Evolutionary conservation across 2,329 filamentous ascomycete genomes (phyloP).

Genomic region (Atkinsonella hypoxylon): DNA sequence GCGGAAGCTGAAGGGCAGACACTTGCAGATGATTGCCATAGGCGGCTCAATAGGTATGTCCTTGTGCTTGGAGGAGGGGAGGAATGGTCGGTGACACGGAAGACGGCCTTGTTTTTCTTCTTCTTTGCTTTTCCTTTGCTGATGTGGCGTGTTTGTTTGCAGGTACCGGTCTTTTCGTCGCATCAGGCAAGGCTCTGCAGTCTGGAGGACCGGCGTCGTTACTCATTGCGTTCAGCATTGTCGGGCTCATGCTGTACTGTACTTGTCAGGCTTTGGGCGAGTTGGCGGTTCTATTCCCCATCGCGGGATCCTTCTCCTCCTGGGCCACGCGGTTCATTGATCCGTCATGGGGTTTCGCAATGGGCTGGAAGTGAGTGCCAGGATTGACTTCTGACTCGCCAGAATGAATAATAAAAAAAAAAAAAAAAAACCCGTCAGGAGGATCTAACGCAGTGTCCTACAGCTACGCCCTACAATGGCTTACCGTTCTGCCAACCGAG

Average conservation of each 20-base stretch:
- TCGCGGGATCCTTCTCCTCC: constrained; percentile 82
- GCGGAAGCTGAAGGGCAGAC: constrained; percentile 67
- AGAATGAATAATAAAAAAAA: no score
- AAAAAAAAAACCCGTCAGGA: no score
- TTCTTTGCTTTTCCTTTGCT: not conserved
- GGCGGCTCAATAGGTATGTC: constrained; percentile 70
- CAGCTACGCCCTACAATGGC: constrained; percentile 80
- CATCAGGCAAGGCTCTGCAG: constrained; percentile 60
- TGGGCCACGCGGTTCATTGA: constrained; percentile 89
- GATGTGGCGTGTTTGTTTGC: constrained; percentile 28
- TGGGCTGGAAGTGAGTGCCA: constrained; percentile 73
- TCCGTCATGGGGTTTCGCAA: constrained; percentile 87
- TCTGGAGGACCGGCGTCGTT: constrained; percentile 68
- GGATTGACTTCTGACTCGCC: no score
- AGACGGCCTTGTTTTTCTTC: no score
- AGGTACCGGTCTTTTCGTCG: constrained; percentile 70
- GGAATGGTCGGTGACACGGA: no score
- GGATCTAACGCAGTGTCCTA: not conserved
- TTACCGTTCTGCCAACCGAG: constrained; percentile 71
- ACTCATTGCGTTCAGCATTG: constrained; percentile 64
- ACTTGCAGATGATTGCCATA: constrained; percentile 96
- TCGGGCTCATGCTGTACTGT: constrained; percentile 81
- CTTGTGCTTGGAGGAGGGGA: not conserved
- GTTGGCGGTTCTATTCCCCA: constrained; percentile 79
- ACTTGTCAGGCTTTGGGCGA: constrained; percentile 88